Evolutionary conservation across 306 rosid species (phyloP).

Genomic region (Potentilla sterilis): DNA sequence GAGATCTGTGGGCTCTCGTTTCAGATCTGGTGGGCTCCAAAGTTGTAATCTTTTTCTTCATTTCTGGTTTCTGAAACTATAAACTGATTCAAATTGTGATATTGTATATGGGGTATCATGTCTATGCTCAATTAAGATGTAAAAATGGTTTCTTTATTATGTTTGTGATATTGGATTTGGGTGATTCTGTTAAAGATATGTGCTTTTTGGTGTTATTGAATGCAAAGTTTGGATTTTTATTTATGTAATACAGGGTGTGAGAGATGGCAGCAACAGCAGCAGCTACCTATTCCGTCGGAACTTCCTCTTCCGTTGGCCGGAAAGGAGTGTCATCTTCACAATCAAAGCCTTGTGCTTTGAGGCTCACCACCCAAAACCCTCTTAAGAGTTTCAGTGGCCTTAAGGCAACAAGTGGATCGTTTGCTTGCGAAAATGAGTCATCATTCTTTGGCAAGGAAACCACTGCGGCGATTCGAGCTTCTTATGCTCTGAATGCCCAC

Average conservation of each 20-base stretch:
- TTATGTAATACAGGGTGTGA: constrained; percentile 30
- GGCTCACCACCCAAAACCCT: constrained; percentile 45
- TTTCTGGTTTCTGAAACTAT: neutral
- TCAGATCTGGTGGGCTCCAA: constrained; percentile 11
- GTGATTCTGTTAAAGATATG: neutral
- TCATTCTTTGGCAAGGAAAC: constrained; percentile 65
- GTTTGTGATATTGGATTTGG: neutral
- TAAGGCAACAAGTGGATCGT: constrained; percentile 43
- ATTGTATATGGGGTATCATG: neutral
- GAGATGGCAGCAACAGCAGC: constrained; percentile 78
- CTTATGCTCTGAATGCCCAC: constrained; percentile 54
- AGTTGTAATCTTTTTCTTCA: neutral
- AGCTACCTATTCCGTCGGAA: constrained; percentile 55
- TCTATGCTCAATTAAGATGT: neutral
- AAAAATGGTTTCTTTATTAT: neutral
- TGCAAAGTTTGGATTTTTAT: neutral
- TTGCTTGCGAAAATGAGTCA: constrained; percentile 42
- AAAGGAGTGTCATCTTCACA: constrained; percentile 51
- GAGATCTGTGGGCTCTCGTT: neutral
- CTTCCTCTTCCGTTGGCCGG: constrained; percentile 41
- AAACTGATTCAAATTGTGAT: neutral
- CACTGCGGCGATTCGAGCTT: constrained; percentile 42
- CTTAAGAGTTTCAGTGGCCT: constrained; percentile 71
- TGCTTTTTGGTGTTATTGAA: neutral
- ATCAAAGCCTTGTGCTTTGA: constrained; percentile 47